Evolutionary conservation across 768 basidiomycete species (phyloP), one percentile per base, ranked within the genome.

Genomic region (Albatrellus ellisii): DNA sequence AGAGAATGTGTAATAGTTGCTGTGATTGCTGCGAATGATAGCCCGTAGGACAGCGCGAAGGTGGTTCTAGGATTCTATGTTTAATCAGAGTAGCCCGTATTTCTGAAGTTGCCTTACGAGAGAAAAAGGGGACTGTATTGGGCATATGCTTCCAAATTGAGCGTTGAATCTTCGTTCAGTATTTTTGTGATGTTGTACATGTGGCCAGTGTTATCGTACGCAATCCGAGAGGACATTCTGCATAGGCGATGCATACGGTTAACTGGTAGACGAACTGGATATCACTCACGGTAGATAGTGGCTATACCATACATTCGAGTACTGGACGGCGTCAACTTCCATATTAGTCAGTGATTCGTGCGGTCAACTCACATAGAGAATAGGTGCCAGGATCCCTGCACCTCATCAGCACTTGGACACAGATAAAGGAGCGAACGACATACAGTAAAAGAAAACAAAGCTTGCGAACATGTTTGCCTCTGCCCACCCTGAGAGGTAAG

Each of bases 31-130:
- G 65, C 65, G 47, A 70, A 69, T 8, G 56, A 54, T 17, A 64
- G 54, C 26, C 73, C 77, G 46, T 83, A 84, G 6, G 75, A 65
- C 47, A 79, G 62, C 11, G 68, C 68, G 50, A 79, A 78, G 3
- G 75, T 69, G 27, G 72, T 72, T 10, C 72, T 72, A 39, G 22
- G 55, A 11, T n/a, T 10, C 5, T 15, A 8, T 9, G 24, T 39
- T 15, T 26, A 26, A n/a, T 17, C n/a, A n/a, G n/a, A n/a, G n/a
- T n/a, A n/a, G n/a, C n/a, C n/a, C n/a, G n/a, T n/a, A n/a, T n/a
- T n/a, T n/a, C n/a, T n/a, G 38, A 7, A 26, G 35, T 4, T 26
- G 55, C 4, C 40, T 4, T 41, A 41, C 40, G 40, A 62, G 8
- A 68, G 56, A 54, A 66, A 67, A 31, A 68, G 55, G 1, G 67